Evolutionary conservation across 1,284 basidiomycete genomes (phyloP), one percentile per base, ranked within the genome.

Genomic region (Ganoderma meredithae): DNA sequence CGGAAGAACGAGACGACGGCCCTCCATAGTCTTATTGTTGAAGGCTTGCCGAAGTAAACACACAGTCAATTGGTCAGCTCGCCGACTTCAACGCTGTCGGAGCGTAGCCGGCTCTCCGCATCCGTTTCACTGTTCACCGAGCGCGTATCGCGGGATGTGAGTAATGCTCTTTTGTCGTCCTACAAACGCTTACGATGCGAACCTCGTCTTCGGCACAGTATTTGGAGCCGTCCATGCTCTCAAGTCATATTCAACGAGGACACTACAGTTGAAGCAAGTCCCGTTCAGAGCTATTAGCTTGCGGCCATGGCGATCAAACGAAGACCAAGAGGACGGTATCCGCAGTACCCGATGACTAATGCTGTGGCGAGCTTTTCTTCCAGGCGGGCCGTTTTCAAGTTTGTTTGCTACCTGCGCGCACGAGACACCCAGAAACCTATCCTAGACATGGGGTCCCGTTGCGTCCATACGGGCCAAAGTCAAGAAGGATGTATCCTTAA

Each of bases 11-110:
- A 17, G 22, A 9, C 12, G 47, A 12, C 25, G n/a, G 22, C 1
- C 7, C 13, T 27, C 27, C 13, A 55, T 27, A 19, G 27, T 33
- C 15, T 27, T 15, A 33, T 55, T 55, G 52, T 33, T 9, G 52
- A 19, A 3, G 27, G 15, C 63, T 65, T 65, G 58, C 47, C 64
- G 33, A 27, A 19, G 25, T 43, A 22, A 56, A 63, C 15, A 60
- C 40, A 25, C 43, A 40, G n/a, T 3, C 44, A 41, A 17, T 62
- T 12, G 27, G 47, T 39, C n/a, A 62, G 27, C 6, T 31, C 22
- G 17, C 12, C 47, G 22, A 47, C 27, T 36, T 31, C 61, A 22
- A n/a, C 12, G 27, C 43, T 6, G 12, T 13, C 31, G 19, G 22
- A 33, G 47, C 31, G 52, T 15, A 55, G 52, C 1, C 52, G 52